These are phyloP conservation scores for Forsythia viridissima DNA, from an alignment of 257 asterid species.

Conservation along the genomic window DNA sequence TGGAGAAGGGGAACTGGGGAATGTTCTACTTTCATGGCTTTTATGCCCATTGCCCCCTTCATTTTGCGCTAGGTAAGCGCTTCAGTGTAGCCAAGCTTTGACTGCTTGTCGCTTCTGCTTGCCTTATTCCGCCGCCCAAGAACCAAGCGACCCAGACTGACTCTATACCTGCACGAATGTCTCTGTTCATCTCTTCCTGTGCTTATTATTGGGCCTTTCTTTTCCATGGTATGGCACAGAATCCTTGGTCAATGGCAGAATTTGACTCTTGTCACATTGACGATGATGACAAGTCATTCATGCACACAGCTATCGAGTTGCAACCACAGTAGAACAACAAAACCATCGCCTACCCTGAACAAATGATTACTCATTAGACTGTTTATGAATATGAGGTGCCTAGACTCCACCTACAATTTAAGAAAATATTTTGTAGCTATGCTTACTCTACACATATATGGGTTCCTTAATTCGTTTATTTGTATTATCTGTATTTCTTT, in stretches of 20 bases:
- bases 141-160: neutral
- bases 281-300: neutral
- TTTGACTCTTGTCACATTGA: neutral
- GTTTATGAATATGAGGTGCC: neutral
- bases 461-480: neutral
- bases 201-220: neutral
- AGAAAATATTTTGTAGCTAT: neutral
- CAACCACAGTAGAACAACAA: neutral
- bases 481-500: constrained; percentile 1
- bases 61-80: neutral
- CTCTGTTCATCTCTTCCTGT: neutral
- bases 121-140: no score
- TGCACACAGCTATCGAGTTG: neutral
- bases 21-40: neutral
- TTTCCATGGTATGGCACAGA: neutral
- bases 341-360: neutral
- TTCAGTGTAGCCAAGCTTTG: neutral
- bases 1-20: neutral
- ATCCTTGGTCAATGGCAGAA: neutral
- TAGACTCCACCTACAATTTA: neutral
- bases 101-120: no score
- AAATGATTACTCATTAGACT: neutral
- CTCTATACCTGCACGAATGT: neutral
- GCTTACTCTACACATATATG: neutral
- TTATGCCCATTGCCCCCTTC: neutral